Conservation (phyloP, 768 basidiomycete genomes). For the Coprinopsis cinerea region DNA sequence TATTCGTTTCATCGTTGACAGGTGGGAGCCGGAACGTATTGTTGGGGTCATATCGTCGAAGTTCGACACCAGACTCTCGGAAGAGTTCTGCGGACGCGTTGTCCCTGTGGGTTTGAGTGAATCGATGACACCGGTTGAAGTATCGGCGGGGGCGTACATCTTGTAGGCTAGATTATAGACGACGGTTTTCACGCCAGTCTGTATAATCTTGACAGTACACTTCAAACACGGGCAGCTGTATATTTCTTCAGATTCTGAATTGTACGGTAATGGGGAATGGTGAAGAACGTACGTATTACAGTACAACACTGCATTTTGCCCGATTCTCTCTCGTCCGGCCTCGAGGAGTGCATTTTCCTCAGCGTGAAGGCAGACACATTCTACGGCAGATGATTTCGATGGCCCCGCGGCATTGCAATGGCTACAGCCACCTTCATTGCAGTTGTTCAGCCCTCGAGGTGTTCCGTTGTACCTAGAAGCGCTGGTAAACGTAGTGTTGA, state of each 20-base stretch:
- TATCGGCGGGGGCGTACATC: slow-evolving; percentile 54
- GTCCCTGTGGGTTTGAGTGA: slow-evolving; percentile 43
- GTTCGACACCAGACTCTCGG: slow-evolving; percentile 72
- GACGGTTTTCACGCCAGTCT: slow-evolving; percentile 86
- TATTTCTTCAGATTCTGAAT: no score
- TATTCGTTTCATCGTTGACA: slow-evolving; percentile 20
- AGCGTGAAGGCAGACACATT: slow-evolving; percentile 93
- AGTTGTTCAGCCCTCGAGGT: slow-evolving; percentile 83
- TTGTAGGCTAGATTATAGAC: slow-evolving; percentile 95
- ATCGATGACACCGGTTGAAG: not conserved
- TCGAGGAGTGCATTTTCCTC: slow-evolving; percentile 97
- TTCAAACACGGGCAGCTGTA: slow-evolving; percentile 99
- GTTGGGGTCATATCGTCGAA: slow-evolving; percentile 64
- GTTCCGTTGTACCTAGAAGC: slow-evolving; percentile 86
- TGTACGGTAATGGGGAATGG: no score
- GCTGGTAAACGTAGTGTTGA: not conserved
- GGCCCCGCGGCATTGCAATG: slow-evolving; percentile 61
- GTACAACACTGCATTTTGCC: slow-evolving; percentile 77
- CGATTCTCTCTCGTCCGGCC: slow-evolving; percentile 88
- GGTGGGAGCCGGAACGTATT: slow-evolving; percentile 21
- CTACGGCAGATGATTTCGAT: slow-evolving; percentile 45
- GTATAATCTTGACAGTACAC: slow-evolving; percentile 96
- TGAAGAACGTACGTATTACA: slow-evolving; percentile 83
- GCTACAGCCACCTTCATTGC: slow-evolving; percentile 85
- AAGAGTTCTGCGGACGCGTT: slow-evolving; percentile 77